Evolutionary conservation across 2,329 filamentous ascomycete species (phyloP).

Genomic region (Pseudogymnoascus sp.): DNA sequence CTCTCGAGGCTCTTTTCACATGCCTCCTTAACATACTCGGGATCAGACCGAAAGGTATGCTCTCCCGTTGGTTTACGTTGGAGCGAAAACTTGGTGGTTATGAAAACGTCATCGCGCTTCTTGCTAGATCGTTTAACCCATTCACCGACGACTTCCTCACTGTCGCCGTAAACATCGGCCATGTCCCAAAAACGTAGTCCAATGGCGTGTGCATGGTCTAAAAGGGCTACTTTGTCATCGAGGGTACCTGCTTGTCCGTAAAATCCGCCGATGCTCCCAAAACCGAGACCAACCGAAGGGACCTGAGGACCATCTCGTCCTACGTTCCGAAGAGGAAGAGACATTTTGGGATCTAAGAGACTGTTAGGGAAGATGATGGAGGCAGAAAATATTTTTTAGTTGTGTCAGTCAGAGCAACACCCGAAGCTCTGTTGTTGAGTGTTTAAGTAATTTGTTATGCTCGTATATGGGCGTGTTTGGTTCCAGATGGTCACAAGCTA

Average conservation of each 20-base stretch:
- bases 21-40: slow-evolving; percentile 32
- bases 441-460: neutral
- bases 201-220: slow-evolving; percentile 17
- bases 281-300: slow-evolving; percentile 21
- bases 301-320: slow-evolving; percentile 25
- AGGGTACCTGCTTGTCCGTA: slow-evolving; percentile 22
- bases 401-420: neutral
- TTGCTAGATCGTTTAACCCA: slow-evolving; percentile 37
- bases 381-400: neutral
- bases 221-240: slow-evolving; percentile 18
- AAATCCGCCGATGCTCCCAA: slow-evolving; percentile 21
- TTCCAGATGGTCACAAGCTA: neutral
- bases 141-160: slow-evolving; percentile 38
- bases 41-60: slow-evolving; percentile 10
- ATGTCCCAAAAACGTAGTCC: slow-evolving; percentile 30
- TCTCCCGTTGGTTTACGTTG: slow-evolving; percentile 10
- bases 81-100: slow-evolving; percentile 42
- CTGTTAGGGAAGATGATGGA: no score
- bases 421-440: neutral
- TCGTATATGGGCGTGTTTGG: neutral
- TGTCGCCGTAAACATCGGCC: slow-evolving; percentile 33
- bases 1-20: slow-evolving; percentile 31
- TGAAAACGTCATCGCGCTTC: slow-evolving; percentile 39
- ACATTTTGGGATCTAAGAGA: neutral
- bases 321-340: slow-evolving; percentile 20